Base-by-base conservation (phyloP, 176 grass and related monocot genomes). In the Aechmea fasciata region DNA sequence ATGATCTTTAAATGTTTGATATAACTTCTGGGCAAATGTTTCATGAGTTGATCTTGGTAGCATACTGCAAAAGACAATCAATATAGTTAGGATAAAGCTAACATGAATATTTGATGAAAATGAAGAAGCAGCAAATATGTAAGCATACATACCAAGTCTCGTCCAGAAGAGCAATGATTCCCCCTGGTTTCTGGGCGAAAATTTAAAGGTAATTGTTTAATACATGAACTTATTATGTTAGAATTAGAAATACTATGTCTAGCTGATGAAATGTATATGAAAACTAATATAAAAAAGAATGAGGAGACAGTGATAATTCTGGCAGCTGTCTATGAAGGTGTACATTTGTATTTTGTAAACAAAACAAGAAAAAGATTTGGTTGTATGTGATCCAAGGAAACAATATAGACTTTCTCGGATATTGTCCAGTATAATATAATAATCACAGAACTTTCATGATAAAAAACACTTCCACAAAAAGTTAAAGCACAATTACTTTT, bases 161-260 rank as follows among this genome's bases (percentile, higher is more conserved):
- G 77, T 97, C 93, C 15, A 97, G 86, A 23, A 97, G 77, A 87
- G 93, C 41, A 83, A 97, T 92, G 68, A 97, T 92, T 71, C 93
- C 93, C 64, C 93, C 89, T 55, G 93, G 89, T 97, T 92, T 97
- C 93, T 97, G 89, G 47, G 81, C 79, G 82, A 51, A 48, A 81
- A 73, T 80, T 78, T 3, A 76, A 28, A 75, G 69, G 41, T 74
- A 59, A 59, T 59, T 9, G 9, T 59, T 59, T 20, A 17, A 59
- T 14, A 17, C 7, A 59, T 59, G 19, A 59, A 20, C 1, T 59
- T 59, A 19, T n/a, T 57, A 57, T 2, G 11, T 57, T 7, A 6
- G 15, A 41, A 41, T 41, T 41, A 41, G 33, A 41, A 57, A 1
- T 15, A 59, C 19, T 9, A 59, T 59, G 14, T 59, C 54, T 59